phyloP scores from a whole-genome alignment of 257 asterid species.

The Cruciata laevipes region DNA sequence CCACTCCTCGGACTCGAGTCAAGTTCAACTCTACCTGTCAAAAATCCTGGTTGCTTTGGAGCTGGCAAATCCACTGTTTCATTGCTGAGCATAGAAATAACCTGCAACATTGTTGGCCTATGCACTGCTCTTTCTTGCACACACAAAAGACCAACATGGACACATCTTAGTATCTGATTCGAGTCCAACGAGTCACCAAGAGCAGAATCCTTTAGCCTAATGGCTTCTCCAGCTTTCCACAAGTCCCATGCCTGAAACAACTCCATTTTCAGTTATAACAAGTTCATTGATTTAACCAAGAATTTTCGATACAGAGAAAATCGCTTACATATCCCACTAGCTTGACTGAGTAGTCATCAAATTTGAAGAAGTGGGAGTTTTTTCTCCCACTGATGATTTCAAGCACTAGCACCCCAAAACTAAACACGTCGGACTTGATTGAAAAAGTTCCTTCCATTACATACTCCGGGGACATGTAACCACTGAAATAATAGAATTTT shows the following conservation, averaged over 20 bases:
- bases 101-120: conserved; percentile 46
- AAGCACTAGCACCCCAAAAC: conserved; percentile 1
- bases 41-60: conserved; percentile 38
- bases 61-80: conserved; percentile 21
- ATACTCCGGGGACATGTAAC: conserved; percentile 22
- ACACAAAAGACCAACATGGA: conserved; percentile 48
- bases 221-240: conserved; percentile 32
- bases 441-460: conserved; percentile 7
- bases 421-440: not conserved
- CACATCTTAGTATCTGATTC: conserved; percentile 31
- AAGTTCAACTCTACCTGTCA: conserved; percentile 26
- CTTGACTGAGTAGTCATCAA: not conserved
- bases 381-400: conserved; percentile 7
- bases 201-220: conserved; percentile 35
- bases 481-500: conserved; percentile 23
- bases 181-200: conserved; percentile 26
- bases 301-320: too few relatives aligned
- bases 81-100: conserved; percentile 37
- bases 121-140: conserved; percentile 40
- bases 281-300: not conserved
- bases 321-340: conserved; percentile 37
- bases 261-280: too few relatives aligned
- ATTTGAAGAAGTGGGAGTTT: not conserved
- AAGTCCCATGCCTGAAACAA: conserved; percentile 52
- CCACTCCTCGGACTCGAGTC: too few relatives aligned